Evolutionary conservation across 2,329 filamentous ascomycete genomes (phyloP).

Genomic region (Talaromyces sp.): DNA sequence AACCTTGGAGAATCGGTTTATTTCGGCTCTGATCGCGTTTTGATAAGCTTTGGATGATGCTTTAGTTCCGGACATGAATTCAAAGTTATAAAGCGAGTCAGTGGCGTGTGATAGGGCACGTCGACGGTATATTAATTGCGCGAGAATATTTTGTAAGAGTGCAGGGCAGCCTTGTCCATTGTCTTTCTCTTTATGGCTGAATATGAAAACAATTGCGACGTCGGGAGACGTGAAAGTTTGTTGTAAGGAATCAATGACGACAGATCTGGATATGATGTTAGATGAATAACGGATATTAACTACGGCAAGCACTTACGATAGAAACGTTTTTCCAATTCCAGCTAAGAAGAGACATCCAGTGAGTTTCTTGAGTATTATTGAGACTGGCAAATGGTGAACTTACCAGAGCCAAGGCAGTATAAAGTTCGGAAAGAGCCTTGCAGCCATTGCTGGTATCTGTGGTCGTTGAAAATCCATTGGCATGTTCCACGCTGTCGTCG

Average conservation of each 20-base stretch:
- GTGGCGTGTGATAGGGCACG: slow-evolving; percentile 20
- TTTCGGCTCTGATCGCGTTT: slow-evolving; percentile 25
- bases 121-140: slow-evolving; percentile 25
- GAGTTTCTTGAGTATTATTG: background rate
- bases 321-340: slow-evolving; percentile 26
- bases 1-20: slow-evolving; percentile 24
- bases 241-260: slow-evolving; percentile 23
- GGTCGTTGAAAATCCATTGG: slow-evolving; percentile 22
- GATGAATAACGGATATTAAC: background rate
- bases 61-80: slow-evolving; percentile 14
- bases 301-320: slow-evolving; percentile 18
- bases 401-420: slow-evolving; percentile 23
- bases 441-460: slow-evolving; percentile 20
- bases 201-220: slow-evolving; percentile 23
- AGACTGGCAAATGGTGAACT: background rate
- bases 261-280: slow-evolving; percentile 12
- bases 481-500: slow-evolving; percentile 20
- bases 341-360: slow-evolving; percentile 13
- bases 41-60: slow-evolving; percentile 26
- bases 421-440: slow-evolving; percentile 20
- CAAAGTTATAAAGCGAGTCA: slow-evolving; percentile 18
- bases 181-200: slow-evolving; percentile 21
- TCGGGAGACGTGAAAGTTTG: slow-evolving; percentile 23
- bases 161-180: slow-evolving; percentile 15
- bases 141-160: slow-evolving; percentile 21